Evolutionary conservation across 2,329 filamentous ascomycete species (phyloP), one percentile per base, ranked within the genome.

Genomic region (Fusarium sp.): DNA sequence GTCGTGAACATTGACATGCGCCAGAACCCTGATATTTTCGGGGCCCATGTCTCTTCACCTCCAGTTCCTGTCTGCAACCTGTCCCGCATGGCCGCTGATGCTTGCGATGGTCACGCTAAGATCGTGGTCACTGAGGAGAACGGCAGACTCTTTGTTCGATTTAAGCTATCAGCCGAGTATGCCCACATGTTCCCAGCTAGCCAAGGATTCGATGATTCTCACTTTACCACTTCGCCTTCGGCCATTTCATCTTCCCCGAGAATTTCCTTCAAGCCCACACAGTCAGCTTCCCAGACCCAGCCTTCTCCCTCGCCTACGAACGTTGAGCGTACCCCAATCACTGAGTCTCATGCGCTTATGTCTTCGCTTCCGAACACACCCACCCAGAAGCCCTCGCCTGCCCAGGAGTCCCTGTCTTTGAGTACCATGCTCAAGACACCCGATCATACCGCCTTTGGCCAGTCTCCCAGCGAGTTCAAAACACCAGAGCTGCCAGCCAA

Each of bases 1-100:
- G 64, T 76, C 9, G 61, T 74, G n/a, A 72, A 72, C 32, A 72
- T 77, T 29, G 75, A 78, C 50, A 71, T 76, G 67, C 75, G 70
- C 5, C 67, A 73, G 45, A 74, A 74, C 7, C 72, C 64, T 4
- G 73, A 77, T 52, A 77, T 77, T n/a, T 77, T 77, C 35, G 69
- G 71, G 5, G 55, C 62, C 1, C 59, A 71, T 10, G 15, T 48
- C 2, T 59, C 61, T 1, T 65, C 61, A 13, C 55, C 64, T 8
- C 47, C 65, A n/a, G 53, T 47, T 3, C 45, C 70, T 0, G 58
- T 76, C 8, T 57, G 68, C 28, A 51, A 59, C 7, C 55, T 77
- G 15, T 72, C 74, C 5, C 48, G 58, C 28, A 70, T 77, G 40
- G 72, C 69, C 3, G 61, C 64, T 5, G 56, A 63, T 11, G 39